A percentile compares a stretch with the other conserved stretches of the same genome.
Evolutionary conservation across 768 basidiomycete species (phyloP).

Genomic region (Psilocybe cyanescens): DNA sequence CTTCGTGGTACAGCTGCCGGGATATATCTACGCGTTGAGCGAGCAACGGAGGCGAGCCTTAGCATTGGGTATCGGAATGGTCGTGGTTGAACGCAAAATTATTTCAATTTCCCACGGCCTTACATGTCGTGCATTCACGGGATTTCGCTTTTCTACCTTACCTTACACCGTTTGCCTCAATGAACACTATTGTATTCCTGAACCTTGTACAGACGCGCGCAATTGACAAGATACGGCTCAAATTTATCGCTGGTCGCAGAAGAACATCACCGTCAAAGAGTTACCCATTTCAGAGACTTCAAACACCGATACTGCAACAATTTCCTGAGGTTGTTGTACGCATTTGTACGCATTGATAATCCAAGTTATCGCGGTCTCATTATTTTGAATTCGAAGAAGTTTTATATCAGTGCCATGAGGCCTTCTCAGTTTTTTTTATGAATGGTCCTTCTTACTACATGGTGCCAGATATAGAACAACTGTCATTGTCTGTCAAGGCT

Average conservation of each 20-base stretch:
- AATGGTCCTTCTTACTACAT: not conserved
- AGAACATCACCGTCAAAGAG: too few species aligned
- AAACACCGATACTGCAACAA: too few species aligned
- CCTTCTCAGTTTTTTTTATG: not conserved
- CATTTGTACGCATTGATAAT: too few species aligned
- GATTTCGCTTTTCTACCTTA: not conserved
- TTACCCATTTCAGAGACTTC: too few species aligned
- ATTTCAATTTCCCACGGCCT: conserved; percentile 21
- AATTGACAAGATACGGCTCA: not conserved
- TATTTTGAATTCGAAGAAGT: too few species aligned
- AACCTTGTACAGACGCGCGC: not conserved
- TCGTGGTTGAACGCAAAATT: conserved; percentile 19
- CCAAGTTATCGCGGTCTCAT: too few species aligned
- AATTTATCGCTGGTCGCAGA: too few species aligned
- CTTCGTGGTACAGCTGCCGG: conserved; percentile 14
- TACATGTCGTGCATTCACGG: not conserved
- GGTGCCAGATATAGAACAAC: conserved; percentile 14
- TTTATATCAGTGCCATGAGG: too few species aligned
- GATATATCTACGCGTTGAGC: conserved; percentile 20
- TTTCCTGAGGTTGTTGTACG: too few species aligned
- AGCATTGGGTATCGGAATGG: conserved; percentile 21
- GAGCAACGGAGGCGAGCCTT: conserved; percentile 20
- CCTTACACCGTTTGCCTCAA: not conserved
- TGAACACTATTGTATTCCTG: not conserved
- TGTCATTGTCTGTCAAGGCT: not conserved